A percentile compares a stretch with the other conserved stretches of the same genome.
phyloP scores from a whole-genome alignment of 495 filamentous ascomycete species.

The Lepidopterella palustris region DNA sequence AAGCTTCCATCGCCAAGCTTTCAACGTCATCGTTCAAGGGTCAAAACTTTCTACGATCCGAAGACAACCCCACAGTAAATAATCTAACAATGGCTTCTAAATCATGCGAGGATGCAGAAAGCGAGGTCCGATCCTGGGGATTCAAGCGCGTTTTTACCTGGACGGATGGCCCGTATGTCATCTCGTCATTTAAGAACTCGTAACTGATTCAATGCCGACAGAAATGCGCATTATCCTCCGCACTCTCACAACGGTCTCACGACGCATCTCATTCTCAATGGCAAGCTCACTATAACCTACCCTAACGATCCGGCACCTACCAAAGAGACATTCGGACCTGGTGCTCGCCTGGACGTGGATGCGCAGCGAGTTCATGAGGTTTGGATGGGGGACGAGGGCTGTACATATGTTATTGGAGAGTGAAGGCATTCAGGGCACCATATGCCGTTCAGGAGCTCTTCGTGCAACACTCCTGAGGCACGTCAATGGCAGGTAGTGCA shows the following conservation, averaged over 20 bases:
- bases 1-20: not conserved
- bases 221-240: conserved; percentile 67
- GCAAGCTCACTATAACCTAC: conserved; percentile 66
- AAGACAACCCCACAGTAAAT: too few relatives aligned
- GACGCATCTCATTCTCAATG: conserved; percentile 69
- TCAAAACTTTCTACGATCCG: too few relatives aligned
- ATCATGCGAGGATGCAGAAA: conserved; percentile 47
- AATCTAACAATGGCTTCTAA: conserved; percentile 18
- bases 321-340: conserved; percentile 63
- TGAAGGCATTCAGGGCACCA: conserved; percentile 31
- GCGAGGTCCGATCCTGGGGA: conserved; percentile 67
- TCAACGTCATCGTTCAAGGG: not conserved
- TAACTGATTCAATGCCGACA: conserved; percentile 26
- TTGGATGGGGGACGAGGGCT: conserved; percentile 71
- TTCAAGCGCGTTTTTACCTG: conserved; percentile 74
- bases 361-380: conserved; percentile 70
- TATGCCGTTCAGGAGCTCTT: not conserved
- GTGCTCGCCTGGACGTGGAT: conserved; percentile 70
- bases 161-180: conserved; percentile 64
- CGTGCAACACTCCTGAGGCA: not conserved
- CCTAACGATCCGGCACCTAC: conserved; percentile 54
- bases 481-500: not conserved
- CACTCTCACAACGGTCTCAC: conserved; percentile 65
- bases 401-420: conserved; percentile 82
- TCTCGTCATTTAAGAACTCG: not conserved